Evolutionary conservation across 176 grass and related monocot genomes (phyloP).

Genomic region (Tillandsia leiboldiana): DNA sequence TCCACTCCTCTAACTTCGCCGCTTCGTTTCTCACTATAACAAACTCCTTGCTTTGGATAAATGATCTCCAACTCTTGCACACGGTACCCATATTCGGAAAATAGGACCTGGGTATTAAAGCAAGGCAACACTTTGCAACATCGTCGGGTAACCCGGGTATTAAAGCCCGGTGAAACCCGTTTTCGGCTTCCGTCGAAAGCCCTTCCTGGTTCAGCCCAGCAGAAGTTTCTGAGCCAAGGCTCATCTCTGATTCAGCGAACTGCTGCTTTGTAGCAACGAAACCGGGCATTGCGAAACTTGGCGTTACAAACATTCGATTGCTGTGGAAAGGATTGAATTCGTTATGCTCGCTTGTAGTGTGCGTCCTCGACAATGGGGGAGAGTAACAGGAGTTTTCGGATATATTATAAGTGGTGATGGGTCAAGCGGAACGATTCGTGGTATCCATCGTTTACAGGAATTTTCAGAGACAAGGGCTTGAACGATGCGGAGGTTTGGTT

Average conservation of each 20-base stretch:
- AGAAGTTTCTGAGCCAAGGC: constrained; percentile 13
- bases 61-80: constrained; percentile 62
- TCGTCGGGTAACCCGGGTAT: constrained; percentile 75
- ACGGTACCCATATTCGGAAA: constrained; percentile 47
- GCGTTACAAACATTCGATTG: constrained; percentile 19
- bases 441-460: constrained; percentile 40
- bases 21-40: constrained; percentile 42
- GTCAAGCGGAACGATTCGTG: constrained; percentile 39
- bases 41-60: constrained; percentile 52
- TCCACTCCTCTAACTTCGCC: constrained; percentile 37
- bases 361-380: constrained; percentile 20
- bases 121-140: constrained; percentile 46
- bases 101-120: constrained; percentile 33
- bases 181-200: background rate
- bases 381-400: constrained; percentile 6
- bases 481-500: constrained; percentile 51
- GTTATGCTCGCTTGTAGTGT: background rate
- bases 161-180: constrained; percentile 13
- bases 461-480: constrained; percentile 63
- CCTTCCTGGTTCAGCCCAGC: constrained; percentile 3
- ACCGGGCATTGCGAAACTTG: constrained; percentile 23
- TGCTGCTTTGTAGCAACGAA: constrained; percentile 10
- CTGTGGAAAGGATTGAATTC: background rate
- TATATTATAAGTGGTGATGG: constrained; percentile 14
- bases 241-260: constrained; percentile 7